Percentiles rank a stretch among this genome's conserved stretches.
Conservation (phyloP, 352 stramenopile genomes). For the Phytophthora fragariaefolia region DNA sequence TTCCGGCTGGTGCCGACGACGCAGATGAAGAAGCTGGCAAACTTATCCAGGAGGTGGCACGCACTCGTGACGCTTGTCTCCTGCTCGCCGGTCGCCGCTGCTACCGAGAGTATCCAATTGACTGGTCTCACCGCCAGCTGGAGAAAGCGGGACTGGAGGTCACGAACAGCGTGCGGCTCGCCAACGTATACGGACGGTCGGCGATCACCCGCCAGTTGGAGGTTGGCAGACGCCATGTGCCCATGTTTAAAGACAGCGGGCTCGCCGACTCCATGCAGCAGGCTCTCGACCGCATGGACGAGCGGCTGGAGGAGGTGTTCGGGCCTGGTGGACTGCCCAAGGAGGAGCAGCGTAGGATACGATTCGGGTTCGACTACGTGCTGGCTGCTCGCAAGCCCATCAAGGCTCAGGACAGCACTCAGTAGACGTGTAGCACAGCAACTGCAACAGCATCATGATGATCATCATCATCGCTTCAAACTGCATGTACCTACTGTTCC, state of each 20-base stretch:
- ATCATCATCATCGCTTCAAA: too few relatives aligned
- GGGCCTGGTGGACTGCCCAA: constrained; percentile 34
- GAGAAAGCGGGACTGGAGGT: constrained; percentile 58
- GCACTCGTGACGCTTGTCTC: constrained; percentile 89
- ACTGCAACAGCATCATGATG: too few relatives aligned
- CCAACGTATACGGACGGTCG: constrained; percentile 89
- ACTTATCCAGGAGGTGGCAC: constrained; percentile 71
- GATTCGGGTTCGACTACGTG: constrained; percentile 93
- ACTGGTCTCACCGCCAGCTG: constrained; percentile 89
- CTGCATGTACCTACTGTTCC: too few relatives aligned
- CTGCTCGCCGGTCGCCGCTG: constrained; percentile 86
- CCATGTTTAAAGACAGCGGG: constrained; percentile 67
- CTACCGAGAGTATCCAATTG: constrained; percentile 92
- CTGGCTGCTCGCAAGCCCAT: constrained; percentile 53
- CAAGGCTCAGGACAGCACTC: constrained; percentile 3
- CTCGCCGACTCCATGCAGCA: constrained; percentile 44
- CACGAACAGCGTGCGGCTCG: constrained; percentile 62
- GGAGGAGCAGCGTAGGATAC: constrained; percentile 42
- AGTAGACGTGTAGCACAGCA: too few relatives aligned
- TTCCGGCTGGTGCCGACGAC: constrained; percentile 17
- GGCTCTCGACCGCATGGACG: constrained; percentile 70
- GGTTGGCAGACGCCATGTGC: constrained; percentile 86
- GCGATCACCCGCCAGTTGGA: constrained; percentile 91
- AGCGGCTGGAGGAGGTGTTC: constrained; percentile 37
- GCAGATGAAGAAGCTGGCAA: constrained; percentile 42